Percentiles rank a stretch among this genome's conserved stretches.
Conservation (phyloP, 2,329 filamentous ascomycete species). For the Botryotinia convoluta region DNA sequence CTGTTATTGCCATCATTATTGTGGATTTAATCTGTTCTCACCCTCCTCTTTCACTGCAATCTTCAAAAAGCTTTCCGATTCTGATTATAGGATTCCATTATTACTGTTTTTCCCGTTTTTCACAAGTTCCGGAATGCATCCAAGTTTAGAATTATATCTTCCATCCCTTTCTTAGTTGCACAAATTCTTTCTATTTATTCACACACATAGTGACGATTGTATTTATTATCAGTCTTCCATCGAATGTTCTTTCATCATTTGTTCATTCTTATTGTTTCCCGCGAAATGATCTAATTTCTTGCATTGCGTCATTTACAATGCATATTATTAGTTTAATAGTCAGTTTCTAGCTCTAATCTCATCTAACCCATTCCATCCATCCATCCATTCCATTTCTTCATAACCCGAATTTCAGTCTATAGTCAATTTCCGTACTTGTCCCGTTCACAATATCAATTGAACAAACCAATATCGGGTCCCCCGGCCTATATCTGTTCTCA, state of each 20-base stretch:
- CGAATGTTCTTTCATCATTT: not conserved
- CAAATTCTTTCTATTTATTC: not conserved
- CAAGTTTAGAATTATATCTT: not conserved
- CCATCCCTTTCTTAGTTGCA: not conserved
- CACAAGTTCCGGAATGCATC: not conserved
- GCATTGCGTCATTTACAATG: not conserved
- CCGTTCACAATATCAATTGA: not conserved
- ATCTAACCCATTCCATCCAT: not conserved
- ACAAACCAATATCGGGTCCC: not conserved
- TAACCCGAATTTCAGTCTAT: not conserved
- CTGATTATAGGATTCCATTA: not conserved
- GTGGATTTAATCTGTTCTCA: not conserved
- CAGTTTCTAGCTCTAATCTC: not conserved
- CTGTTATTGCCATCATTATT: not conserved
- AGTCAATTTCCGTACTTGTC: not conserved
- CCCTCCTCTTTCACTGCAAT: not conserved
- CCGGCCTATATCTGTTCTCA: not conserved
- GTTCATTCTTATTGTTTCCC: not conserved
- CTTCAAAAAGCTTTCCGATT: not conserved
- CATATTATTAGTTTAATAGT: not conserved
- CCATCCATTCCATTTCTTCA: not conserved
- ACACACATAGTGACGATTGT: too few relatives aligned
- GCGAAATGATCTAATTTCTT: too few relatives aligned
- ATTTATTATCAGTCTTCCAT: not conserved
- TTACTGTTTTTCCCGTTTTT: not conserved